Base-by-base conservation (phyloP, 106 monocot genomes). In the Dioscorea dumetorum region DNA sequence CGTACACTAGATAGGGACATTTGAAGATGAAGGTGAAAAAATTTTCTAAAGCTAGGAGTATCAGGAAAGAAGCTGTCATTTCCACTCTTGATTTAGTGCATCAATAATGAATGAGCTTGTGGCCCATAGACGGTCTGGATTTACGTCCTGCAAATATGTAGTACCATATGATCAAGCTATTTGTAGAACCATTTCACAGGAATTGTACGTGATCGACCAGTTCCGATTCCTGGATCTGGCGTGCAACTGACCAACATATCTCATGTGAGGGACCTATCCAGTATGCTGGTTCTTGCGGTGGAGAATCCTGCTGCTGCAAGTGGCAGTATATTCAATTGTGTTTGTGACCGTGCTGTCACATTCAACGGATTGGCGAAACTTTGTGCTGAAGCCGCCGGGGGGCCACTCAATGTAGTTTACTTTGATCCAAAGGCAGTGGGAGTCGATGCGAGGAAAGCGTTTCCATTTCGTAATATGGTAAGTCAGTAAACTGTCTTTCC, bases 381-480 rank as follows among this genome's bases (percentile, higher is more conserved):
- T 1, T 97, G 97, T 32, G 91, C 92, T 35, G 78, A 73, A 70
- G 97, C 84, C 49, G 89, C 89, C 14, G 92, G 89, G 18, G 72
- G 65, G 22, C 82, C 87, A 64, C 75, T 82, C 49, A 79, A 87
- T 22, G 77, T 90, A 31, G 64, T 97, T 49, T 77, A 92, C 67
- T 97, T 89, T 67, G 89, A 97, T 49, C 97, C 97, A 28, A 90
- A 82, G 71, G 86, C 82, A 64, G 72, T 82, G 12, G 97, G 97
- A 9, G 70, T 92, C 15, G 97, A 97, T 64, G 87, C 92, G 7
- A 97, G 81, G 78, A 97, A 97, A 79, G 91, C 97, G 22, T 97
- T 97, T 76, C 97, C 97, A 48, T 97, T 97, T 53, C 86, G 97
- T 17, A 97, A 78, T 70, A 92, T 92, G 92, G 97, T 97, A 82